Conservation (phyloP, 208 protist species). For the Porcisia hertigi region DNA sequence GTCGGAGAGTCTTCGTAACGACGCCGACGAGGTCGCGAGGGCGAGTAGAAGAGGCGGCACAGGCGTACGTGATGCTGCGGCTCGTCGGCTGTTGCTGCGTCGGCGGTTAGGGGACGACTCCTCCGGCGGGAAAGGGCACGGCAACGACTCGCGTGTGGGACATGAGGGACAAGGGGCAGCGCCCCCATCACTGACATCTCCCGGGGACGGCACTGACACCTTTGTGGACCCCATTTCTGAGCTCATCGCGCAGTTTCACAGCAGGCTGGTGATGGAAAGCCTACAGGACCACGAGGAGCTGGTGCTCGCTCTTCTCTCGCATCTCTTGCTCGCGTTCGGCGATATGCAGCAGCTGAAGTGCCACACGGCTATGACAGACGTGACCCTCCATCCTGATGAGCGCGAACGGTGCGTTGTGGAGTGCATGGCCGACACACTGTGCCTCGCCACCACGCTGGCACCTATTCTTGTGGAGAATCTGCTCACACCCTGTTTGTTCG, state of each 20-base stretch:
- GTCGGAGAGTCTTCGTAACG: conserved; percentile 39
- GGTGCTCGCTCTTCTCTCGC: conserved; percentile 61
- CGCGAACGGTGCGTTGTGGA: conserved; percentile 66
- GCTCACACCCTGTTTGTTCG: conserved; percentile 70
- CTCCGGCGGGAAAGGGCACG: background rate
- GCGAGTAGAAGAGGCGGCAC: conserved; percentile 5
- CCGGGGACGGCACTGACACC: conserved; percentile 3
- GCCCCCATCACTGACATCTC: background rate
- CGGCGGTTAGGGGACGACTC: conserved; percentile 10
- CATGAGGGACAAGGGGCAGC: conserved; percentile 6
- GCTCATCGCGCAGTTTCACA: conserved; percentile 60
- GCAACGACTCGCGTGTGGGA: conserved; percentile 1
- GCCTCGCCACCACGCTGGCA: conserved; percentile 57
- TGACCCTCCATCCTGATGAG: conserved; percentile 29
- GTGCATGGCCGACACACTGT: conserved; percentile 83
- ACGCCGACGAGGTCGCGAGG: conserved; percentile 5
- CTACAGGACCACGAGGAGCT: conserved; percentile 75
- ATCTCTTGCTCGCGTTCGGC: conserved; percentile 73
- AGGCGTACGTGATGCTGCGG: background rate
- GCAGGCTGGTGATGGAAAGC: conserved; percentile 64
- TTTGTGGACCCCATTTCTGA: conserved; percentile 54
- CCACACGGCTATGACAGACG: conserved; percentile 44
- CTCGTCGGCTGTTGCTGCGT: conserved; percentile 29
- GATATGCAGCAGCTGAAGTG: conserved; percentile 74
- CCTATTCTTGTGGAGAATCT: conserved; percentile 78